These are phyloP conservation scores for Pleodorina starrii DNA, from an alignment of 139 green algal species.

Conservation along the genomic window DNA sequence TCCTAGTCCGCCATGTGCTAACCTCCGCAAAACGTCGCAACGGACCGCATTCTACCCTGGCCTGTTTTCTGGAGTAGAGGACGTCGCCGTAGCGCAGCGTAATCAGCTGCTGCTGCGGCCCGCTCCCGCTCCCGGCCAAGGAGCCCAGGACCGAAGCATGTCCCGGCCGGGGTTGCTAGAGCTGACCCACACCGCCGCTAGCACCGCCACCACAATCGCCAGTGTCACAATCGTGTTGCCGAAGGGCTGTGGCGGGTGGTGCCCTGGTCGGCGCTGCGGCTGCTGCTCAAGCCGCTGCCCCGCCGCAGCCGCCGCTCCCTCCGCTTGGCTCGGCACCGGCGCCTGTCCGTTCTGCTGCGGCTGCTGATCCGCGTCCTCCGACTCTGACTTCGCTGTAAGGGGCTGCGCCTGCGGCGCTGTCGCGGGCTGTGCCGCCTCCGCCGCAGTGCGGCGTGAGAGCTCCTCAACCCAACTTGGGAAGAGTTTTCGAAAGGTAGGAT, in stretches of 20 bases:
- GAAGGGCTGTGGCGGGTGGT: neutral
- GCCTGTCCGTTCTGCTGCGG: constrained; percentile 27
- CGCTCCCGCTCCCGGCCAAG: neutral
- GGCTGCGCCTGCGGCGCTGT: too few relatives aligned
- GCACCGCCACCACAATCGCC: constrained; percentile 54
- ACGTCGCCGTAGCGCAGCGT: too few relatives aligned
- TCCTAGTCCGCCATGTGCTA: too few relatives aligned
- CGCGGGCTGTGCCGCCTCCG: neutral
- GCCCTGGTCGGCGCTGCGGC: neutral
- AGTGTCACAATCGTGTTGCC: constrained; percentile 48
- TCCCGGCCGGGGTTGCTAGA: neutral
- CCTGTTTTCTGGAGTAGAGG: too few relatives aligned
- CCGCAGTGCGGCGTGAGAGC: constrained; percentile 53
- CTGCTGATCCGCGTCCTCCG: constrained; percentile 15
- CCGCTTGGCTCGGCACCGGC: neutral
- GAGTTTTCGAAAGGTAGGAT: constrained; percentile 83
- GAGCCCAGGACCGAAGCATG: neutral
- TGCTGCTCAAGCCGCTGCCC: neutral
- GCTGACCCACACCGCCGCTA: constrained; percentile 58
- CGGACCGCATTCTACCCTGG: too few relatives aligned
- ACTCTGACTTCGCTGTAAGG: too few relatives aligned
- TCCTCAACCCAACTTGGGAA: constrained; percentile 82
- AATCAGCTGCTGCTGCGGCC: constrained; percentile 12
- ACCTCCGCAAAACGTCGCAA: too few relatives aligned
- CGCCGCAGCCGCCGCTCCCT: too few relatives aligned